These are phyloP conservation scores for Ceratobasidium sp. DNA, from an alignment of 1,284 basidiomycete species.

Conservation along the genomic window DNA sequence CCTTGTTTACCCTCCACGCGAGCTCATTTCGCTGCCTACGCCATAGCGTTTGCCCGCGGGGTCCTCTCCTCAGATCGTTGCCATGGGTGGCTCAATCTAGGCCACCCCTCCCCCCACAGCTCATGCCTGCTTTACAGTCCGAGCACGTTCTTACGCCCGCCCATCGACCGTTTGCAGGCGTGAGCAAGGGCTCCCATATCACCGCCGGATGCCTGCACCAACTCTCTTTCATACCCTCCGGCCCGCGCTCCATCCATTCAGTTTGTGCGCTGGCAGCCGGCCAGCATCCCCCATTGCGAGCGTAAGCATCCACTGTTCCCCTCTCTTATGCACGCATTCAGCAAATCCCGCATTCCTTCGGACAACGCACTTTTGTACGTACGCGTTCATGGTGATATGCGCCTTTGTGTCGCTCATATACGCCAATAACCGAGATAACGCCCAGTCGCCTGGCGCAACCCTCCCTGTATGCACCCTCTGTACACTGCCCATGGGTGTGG, in stretches of 20 bases:
- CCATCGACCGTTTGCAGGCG: neutral
- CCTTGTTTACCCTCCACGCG: neutral
- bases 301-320: no score
- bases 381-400: neutral
- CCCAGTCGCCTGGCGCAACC: neutral
- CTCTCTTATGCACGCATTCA: no score
- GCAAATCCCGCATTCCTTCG: constrained; percentile 8
- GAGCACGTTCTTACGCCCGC: neutral
- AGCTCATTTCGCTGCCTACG: constrained; percentile 24
- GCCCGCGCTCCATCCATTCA: no score
- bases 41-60: neutral
- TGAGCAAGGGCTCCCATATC: neutral
- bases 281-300: no score
- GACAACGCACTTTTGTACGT: no score
- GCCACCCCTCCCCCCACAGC: neutral
- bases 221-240: no score
- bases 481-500: neutral
- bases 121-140: neutral
- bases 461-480: neutral
- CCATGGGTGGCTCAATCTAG: neutral
- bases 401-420: no score
- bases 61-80: neutral
- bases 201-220: no score
- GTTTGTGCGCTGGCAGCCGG: no score
- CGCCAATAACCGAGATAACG: constrained; percentile 18